Base-by-base conservation (phyloP, 148 eudicot species). In the Cornus controversa region DNA sequence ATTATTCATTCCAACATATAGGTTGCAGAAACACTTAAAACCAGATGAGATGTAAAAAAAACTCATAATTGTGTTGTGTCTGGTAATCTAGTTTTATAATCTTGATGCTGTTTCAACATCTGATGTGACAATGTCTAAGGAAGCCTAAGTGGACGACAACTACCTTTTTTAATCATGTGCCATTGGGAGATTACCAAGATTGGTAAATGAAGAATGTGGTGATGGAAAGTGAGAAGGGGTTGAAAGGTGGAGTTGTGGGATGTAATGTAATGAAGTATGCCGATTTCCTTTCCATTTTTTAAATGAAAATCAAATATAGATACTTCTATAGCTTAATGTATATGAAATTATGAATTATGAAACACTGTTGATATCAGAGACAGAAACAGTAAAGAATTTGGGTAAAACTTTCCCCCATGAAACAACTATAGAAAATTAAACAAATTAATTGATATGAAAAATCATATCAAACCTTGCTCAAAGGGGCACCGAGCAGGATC, bases 401-500 rank as follows among this genome's bases (percentile, higher is more conserved):
- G 57, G 64, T 22, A 60, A 22, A 22, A 60, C 64, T 63, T 22
- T 27, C 23, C n/a, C n/a, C n/a, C 3, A 62, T 36, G 24, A 37
- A 27, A 37, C 34, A 74, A 23, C 69, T 23, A 36, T 22, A 70
- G 28, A 76, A 14, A 74, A n/a, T 23, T 31, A 11, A 72, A 63
- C 26, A 72, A 18, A 60, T 50, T 54, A 75, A 42, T 66, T 34
- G 68, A 14, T 50, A 15, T 65, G 22, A 57, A 63, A 70, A 67
- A 22, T 22, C 1, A 71, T 80, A 81, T 69, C 91, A 80, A 71
- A 96, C 99, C 99, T 96, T 96, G 99, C 85, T 96, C 99, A 83
- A 96, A 96, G 62, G 99, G 98, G 76, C 99, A 96, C 65, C 95
- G 86, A 72, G 97, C 97, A 37, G 98, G 98, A 86, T 96, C 99